Evolutionary conservation across 352 stramenopile species (phyloP), one percentile per base, ranked within the genome.

Genomic region (Globisporangium alternatum): DNA sequence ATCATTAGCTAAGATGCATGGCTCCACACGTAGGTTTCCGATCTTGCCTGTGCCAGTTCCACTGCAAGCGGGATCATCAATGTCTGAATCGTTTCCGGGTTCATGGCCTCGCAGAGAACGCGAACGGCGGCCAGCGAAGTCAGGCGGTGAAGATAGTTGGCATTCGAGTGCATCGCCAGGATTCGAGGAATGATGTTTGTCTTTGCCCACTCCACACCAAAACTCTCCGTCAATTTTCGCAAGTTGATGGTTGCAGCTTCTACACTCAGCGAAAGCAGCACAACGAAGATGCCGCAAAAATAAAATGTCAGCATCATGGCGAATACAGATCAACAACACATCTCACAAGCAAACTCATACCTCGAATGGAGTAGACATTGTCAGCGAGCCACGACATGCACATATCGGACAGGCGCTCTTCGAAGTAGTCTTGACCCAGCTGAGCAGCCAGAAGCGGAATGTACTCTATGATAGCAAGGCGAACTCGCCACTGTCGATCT

Each of bases 401-500:
- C 43, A 99, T 81, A 31, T 88, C 81, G 6, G 88, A 78, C n/a
- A 99, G 72, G 51, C 97, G 88, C 60, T 99, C 94, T 66, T 97
- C 93, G 64, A 99, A 99, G 79, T 99, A 99, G 21, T 97, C 82
- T 56, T 83, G 83, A 17, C 97, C 97, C 19, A 99, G 80, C 62
- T 99, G 95, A 62, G 93, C 90, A 4, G 96, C 97, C 41, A 99
- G 74, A 48, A 98, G 77, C 43, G 98, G 98, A 62, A 99, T 98
- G 76, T 99, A 97, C 72, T 99, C 88, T 78, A 99, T 99, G 71
- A 99, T 99, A 21, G 96, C 97, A 15, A 99, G 78, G 43, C 98
- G 91, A 67, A 99, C 98, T 65, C 97, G 86, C 98, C 98, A 99
- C 75, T 99, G 98, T n/a, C 88, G 83, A 81, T 99, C 97, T 83